Evolutionary conservation across 2,329 filamentous ascomycete genomes (phyloP).

Genomic region (Aureobasidium mangrovei): DNA sequence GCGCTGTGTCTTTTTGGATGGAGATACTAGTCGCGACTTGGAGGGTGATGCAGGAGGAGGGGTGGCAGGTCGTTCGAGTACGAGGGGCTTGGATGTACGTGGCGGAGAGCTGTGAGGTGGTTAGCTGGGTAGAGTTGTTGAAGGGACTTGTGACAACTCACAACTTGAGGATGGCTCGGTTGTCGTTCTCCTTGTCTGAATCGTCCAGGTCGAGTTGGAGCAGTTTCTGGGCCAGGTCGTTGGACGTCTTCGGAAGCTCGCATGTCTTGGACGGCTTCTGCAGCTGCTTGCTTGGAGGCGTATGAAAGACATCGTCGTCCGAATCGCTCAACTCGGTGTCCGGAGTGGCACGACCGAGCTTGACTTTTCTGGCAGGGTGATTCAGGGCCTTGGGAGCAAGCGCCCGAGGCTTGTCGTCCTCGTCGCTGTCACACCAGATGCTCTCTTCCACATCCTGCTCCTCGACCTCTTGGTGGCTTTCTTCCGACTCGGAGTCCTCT

Average conservation of each 20-base stretch:
- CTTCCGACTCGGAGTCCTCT: not conserved
- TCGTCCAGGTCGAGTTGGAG: conserved; percentile 3
- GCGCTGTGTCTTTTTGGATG: conserved; percentile 35
- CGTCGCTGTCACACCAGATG: conserved; percentile 25
- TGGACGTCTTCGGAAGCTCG: not conserved
- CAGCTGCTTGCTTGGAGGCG: not conserved
- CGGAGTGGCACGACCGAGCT: conserved; percentile 1
- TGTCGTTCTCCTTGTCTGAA: conserved; percentile 26
- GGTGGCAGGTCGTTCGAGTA: conserved; percentile 24
- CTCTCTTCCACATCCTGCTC: conserved; percentile 27
- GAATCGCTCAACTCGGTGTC: conserved; percentile 3
- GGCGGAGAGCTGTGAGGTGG: not conserved
- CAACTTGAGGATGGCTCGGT: conserved; percentile 19
- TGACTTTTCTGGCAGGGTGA: not conserved
- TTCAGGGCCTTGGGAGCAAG: not conserved
- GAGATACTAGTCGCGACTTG: conserved; percentile 36
- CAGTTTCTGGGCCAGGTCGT: conserved; percentile 4
- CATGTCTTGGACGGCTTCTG: not conserved
- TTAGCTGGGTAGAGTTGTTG: not conserved
- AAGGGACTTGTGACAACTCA: conserved; percentile 7
- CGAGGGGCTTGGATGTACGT: not conserved
- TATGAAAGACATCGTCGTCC: conserved; percentile 8
- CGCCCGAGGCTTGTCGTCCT: not conserved
- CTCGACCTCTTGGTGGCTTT: conserved; percentile 15
- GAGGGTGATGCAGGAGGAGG: conserved; percentile 36